Conservation (phyloP, 257 asterid genomes). For the Nicotiana knightiana region DNA sequence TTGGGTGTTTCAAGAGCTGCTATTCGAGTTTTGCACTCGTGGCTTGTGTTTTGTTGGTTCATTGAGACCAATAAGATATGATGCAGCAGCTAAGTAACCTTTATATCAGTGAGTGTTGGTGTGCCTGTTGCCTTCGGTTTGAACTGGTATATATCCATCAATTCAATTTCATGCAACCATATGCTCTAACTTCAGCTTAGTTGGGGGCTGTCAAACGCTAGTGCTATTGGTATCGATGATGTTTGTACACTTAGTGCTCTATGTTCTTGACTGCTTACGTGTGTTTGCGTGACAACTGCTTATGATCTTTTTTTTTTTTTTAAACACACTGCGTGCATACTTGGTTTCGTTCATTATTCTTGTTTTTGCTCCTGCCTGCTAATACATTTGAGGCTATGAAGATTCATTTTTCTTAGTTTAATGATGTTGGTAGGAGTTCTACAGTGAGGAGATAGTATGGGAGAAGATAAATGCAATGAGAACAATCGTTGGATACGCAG, state of each 20-base stretch:
- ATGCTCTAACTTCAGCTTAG: neutral
- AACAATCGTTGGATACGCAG: conserved; percentile 54
- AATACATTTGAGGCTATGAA: neutral
- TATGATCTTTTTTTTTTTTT: too few species aligned
- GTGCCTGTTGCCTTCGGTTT: too few species aligned
- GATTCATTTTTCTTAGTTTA: neutral
- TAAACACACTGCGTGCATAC: neutral
- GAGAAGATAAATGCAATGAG: conserved; percentile 54
- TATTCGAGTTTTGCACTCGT: neutral
- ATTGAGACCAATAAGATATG: neutral
- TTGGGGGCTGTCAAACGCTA: too few species aligned
- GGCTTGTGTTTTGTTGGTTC: neutral
- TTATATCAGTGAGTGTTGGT: too few species aligned
- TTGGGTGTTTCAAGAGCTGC: neutral
- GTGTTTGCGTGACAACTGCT: too few species aligned
- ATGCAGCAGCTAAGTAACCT: neutral
- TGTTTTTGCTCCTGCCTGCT: neutral
- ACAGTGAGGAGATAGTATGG: conserved; percentile 46
- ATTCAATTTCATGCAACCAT: neutral
- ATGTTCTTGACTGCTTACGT: too few species aligned
- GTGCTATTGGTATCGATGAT: too few species aligned
- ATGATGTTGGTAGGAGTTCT: conserved; percentile 12
- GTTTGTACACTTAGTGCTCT: too few species aligned
- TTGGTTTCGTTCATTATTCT: neutral
- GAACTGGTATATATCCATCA: too few species aligned